Evolutionary conservation across 805 yeast species (phyloP).

Genomic region (Sugiyamaella qingdaonensis): DNA sequence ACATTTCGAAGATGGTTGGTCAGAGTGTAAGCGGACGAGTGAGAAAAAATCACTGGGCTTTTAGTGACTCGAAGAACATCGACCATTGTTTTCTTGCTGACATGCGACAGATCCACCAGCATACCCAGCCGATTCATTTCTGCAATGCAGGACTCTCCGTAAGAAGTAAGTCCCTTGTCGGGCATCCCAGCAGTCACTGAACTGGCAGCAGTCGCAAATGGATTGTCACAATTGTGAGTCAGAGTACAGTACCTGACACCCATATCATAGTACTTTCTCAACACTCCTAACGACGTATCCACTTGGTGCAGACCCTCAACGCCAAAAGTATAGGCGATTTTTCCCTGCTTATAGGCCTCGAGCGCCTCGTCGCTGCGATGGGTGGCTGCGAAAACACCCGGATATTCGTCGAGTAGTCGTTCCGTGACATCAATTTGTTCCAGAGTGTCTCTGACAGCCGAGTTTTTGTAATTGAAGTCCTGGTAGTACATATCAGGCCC

Average conservation of each 20-base stretch:
- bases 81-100: constrained; percentile 45
- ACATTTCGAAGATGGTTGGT: constrained; percentile 46
- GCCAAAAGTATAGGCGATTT: constrained; percentile 48
- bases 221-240: constrained; percentile 55
- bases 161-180: constrained; percentile 43
- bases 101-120: constrained; percentile 51
- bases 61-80: constrained; percentile 39
- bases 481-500: constrained; percentile 20
- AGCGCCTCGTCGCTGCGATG: constrained; percentile 41
- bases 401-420: constrained; percentile 41
- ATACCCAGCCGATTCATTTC: constrained; percentile 53
- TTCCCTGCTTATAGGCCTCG: constrained; percentile 31
- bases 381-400: constrained; percentile 40
- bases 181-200: constrained; percentile 43
- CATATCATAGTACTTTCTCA: constrained; percentile 45
- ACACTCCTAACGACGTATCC: constrained; percentile 46
- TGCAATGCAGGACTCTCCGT: constrained; percentile 39
- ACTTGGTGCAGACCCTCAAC: constrained; percentile 54
- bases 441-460: constrained; percentile 48
- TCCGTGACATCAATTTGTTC: constrained; percentile 52
- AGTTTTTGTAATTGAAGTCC: constrained; percentile 43
- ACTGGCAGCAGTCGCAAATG: constrained; percentile 54
- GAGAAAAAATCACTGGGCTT: constrained; percentile 49
- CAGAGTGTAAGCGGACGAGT: constrained; percentile 42
- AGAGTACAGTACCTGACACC: constrained; percentile 53